Conservation (phyloP, 2,329 filamentous ascomycete species). For the Salinomyces thailandicus region DNA sequence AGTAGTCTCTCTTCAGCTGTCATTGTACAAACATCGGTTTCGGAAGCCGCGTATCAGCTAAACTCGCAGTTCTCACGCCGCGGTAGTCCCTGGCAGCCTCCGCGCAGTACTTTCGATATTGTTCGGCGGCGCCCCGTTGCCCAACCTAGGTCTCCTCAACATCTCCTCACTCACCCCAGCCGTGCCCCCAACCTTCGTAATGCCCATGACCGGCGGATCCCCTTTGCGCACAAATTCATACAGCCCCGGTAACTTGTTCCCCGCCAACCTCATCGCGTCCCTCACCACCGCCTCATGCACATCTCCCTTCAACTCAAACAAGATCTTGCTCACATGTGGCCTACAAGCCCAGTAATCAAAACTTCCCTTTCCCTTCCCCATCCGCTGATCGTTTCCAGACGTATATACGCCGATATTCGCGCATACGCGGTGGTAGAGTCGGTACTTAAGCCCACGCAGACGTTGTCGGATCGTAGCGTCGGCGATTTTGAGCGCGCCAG, state of each 20-base stretch:
- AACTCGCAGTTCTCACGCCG: constrained; percentile 5
- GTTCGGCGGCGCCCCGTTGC: constrained; percentile 14
- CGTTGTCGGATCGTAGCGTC: constrained; percentile 88
- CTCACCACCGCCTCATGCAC: constrained; percentile 88
- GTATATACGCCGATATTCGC: constrained; percentile 94
- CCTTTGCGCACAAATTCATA: constrained; percentile 94
- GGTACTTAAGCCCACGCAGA: constrained; percentile 82
- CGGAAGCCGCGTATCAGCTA: too few species aligned
- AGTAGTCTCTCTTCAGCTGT: too few species aligned
- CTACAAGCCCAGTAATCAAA: constrained; percentile 95
- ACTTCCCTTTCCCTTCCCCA: constrained; percentile 97
- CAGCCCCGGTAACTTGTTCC: constrained; percentile 81
- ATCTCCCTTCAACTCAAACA: constrained; percentile 86
- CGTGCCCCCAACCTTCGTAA: constrained; percentile 70
- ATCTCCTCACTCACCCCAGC: constrained; percentile 67
- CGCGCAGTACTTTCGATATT: constrained; percentile 19
- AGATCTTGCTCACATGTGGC: constrained; percentile 78
- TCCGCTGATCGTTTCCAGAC: constrained; percentile 91
- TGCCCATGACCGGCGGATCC: constrained; percentile 78
- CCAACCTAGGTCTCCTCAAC: constrained; percentile 58
- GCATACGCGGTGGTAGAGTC: constrained; percentile 79
- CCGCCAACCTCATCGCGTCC: constrained; percentile 88
- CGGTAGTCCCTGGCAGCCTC: constrained; percentile 18
- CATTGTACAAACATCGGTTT: too few species aligned
- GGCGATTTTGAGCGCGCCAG: constrained; percentile 75